phyloP scores from a whole-genome alignment of 1,139 yeast genomes.

The Saccharomyces hybrid region DNA sequence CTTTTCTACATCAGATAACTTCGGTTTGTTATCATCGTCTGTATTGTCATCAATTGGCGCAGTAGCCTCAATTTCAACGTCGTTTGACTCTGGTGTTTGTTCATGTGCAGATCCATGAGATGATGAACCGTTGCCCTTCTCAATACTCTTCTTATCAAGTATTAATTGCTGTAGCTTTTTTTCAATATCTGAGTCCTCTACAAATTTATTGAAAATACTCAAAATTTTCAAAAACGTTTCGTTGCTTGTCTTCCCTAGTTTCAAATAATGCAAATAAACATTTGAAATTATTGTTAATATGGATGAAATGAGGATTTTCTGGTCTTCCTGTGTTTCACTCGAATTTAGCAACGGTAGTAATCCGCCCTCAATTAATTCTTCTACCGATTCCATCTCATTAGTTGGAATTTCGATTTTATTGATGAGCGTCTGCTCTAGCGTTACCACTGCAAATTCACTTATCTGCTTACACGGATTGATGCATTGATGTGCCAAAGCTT shows the following conservation, averaged over 20 bases:
- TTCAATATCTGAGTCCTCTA: slow-evolving; percentile 38
- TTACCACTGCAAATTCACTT: slow-evolving; percentile 53
- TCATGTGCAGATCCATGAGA: background rate
- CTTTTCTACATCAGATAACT: background rate
- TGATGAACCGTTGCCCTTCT: slow-evolving; percentile 8
- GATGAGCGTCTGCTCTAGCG: slow-evolving; percentile 44
- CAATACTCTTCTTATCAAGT: slow-evolving; percentile 31
- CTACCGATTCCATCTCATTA: slow-evolving; percentile 34
- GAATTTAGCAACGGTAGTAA: slow-evolving; percentile 56
- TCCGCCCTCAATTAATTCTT: slow-evolving; percentile 62
- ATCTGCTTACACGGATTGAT: slow-evolving; percentile 79
- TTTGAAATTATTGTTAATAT: slow-evolving; percentile 63
- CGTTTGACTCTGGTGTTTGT: background rate
- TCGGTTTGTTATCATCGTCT: background rate
- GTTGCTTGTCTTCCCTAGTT: slow-evolving; percentile 36
- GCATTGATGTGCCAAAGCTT: slow-evolving; percentile 83
- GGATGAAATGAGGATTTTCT: slow-evolving; percentile 40
- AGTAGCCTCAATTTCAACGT: background rate
- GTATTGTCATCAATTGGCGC: background rate
- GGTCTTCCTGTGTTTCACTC: slow-evolving; percentile 47
- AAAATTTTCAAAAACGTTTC: slow-evolving; percentile 42
- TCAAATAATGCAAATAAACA: slow-evolving; percentile 56
- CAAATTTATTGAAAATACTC: slow-evolving; percentile 43
- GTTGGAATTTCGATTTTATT: slow-evolving; percentile 28
- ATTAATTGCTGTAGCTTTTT: slow-evolving; percentile 35